Conservation (phyloP, 768 basidiomycete species). For the Phaeolepiota aurea region DNA sequence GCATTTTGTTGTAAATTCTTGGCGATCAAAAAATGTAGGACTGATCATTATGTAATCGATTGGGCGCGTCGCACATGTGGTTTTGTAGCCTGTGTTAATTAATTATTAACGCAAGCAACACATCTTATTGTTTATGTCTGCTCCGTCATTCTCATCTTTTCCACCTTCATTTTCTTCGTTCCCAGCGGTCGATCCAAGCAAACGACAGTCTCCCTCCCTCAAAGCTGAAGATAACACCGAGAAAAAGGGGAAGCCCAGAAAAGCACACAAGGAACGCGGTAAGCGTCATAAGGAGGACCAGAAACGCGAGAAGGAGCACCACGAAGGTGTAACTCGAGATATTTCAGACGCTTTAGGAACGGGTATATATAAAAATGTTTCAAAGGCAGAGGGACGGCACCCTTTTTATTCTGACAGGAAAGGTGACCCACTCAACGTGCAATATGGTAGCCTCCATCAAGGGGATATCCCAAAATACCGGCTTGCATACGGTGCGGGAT, state of each 20-base stretch:
- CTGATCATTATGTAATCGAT: no score
- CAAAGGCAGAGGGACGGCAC: constrained; percentile 16
- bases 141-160: constrained; percentile 55
- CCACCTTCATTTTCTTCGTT: constrained; percentile 65
- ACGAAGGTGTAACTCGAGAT: no score
- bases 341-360: no score
- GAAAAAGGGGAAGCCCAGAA: constrained; percentile 6
- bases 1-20: constrained; percentile 45
- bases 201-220: constrained; percentile 2
- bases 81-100: not conserved
- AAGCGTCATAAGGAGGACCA: constrained; percentile 9
- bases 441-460: constrained; percentile 56
- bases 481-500: constrained; percentile 44
- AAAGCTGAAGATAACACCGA: constrained; percentile 1
- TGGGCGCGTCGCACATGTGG: no score
- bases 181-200: constrained; percentile 45
- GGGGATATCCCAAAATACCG: constrained; percentile 63
- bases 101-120: no score
- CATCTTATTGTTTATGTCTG: constrained; percentile 24
- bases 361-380: no score
- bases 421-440: constrained; percentile 58
- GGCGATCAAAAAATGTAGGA: not conserved
- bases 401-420: constrained; percentile 58
- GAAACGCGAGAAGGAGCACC: constrained; percentile 11
- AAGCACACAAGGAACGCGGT: constrained; percentile 1